These are phyloP conservation scores for Phaeotremella skinneri DNA, from an alignment of 768 basidiomycete genomes.

Conservation along the genomic window DNA sequence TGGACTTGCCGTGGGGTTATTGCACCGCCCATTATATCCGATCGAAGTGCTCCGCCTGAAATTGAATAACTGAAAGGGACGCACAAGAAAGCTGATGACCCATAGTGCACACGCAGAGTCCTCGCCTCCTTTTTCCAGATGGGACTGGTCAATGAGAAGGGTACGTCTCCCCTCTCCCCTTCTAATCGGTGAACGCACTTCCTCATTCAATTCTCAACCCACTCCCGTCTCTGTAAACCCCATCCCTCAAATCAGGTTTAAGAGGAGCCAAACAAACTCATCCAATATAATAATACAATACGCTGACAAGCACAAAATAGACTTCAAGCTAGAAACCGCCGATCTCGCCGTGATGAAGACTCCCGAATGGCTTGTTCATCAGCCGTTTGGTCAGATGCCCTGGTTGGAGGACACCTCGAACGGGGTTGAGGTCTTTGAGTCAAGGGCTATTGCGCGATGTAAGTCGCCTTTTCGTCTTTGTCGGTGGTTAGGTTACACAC, in stretches of 20 bases:
- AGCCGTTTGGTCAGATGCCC: conserved; percentile 70
- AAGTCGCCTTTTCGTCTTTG: conserved; percentile 3
- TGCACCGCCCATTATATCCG: neutral
- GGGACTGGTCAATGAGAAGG: neutral
- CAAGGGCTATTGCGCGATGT: conserved; percentile 30
- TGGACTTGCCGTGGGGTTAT: too few relatives aligned
- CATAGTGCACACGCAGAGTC: neutral
- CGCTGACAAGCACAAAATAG: conserved; percentile 2
- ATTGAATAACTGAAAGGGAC: too few relatives aligned
- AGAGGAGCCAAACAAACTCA: too few relatives aligned
- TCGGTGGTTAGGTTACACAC: too few relatives aligned
- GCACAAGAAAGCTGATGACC: too few relatives aligned
- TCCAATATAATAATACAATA: too few relatives aligned
- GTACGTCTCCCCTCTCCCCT: too few relatives aligned
- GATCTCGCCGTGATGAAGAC: conserved; percentile 10
- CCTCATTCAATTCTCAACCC: neutral
- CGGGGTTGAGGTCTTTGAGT: conserved; percentile 60
- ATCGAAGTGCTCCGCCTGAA: neutral
- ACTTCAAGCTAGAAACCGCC: conserved; percentile 17
- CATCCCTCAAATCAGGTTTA: too few relatives aligned
- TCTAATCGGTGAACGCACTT: too few relatives aligned
- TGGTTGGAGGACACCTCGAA: conserved; percentile 60
- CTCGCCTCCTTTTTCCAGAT: neutral
- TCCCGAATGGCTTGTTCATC: conserved; percentile 54
- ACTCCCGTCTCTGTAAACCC: neutral